Base-by-base conservation (phyloP, 192 early-diverging fungal species). In the Lunasporangiospora selenospora region DNA sequence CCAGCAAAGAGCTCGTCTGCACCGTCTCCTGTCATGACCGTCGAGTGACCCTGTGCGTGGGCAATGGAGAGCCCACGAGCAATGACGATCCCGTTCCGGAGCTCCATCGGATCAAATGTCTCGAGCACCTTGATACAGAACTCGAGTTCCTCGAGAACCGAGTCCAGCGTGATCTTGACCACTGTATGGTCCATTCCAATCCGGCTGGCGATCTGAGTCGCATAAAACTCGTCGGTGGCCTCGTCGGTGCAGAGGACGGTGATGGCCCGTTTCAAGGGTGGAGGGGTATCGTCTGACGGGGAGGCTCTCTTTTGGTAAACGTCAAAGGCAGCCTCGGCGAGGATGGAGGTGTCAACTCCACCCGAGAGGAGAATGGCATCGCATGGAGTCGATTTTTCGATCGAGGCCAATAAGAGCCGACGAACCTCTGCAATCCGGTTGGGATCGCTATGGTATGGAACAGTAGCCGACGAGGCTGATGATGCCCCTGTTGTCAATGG, bases 1-100 rank as follows among this genome's bases (percentile, higher is more conserved):
- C 89, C 89, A 10, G 86, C 87, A 82, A 90, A 90, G 15, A 90
- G 58, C 56, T 90, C 89, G 48, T 90, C 89, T 0, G 89, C 87
- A 6, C 81, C 87, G 58, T 90, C 89, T 23, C 89, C 89, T 0
- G 87, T 86, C 47, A 81, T 79, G 18, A 89, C 67, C 0, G 75
- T 62, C 16, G 34, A 61, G 53, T 82, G 69, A 5, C 87, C 87
- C 18, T 78, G 27, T 18, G 53, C 24, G 45, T 81, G 69, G 37
- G 81, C 81, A 7, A 77, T 41, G 32, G 62, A 58, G 29, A 90
- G 60, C 0, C 82, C 80, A 24, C 62, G 47, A 0, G 89, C 85
- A 40, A 89, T 79, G 0, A 84, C 85, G 16, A 88, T 81, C 0
- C 82, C 77, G 58, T 87, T 87, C 16, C 89, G 81, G 41, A 90